Base-by-base conservation (phyloP, 2,329 filamentous ascomycete genomes). In the Paradendryphiella salina region DNA sequence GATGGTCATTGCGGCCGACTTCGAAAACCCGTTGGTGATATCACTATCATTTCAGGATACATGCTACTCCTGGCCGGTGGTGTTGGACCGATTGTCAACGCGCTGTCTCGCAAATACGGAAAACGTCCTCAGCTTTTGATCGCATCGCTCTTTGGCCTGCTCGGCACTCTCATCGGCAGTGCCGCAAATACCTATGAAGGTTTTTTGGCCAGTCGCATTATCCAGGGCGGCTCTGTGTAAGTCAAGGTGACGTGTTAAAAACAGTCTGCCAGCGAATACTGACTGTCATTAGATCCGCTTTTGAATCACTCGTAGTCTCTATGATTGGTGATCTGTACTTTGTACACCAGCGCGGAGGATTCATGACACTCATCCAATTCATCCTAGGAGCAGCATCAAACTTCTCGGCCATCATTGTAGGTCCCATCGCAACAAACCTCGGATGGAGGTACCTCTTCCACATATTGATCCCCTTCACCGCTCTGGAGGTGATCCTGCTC, bases 391-490 rank as follows among this genome's bases (percentile, higher is more conserved):
- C 67, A 7, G 63, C 69, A 6, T 72, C 69, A 5, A 73, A 73
- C 48, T 69, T 71, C 43, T 66, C 64, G 10, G 68, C 70, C 42
- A 66, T 73, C 34, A 70, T 73, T 34, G 66, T 69, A 8, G 71
- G 70, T 3, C 67, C 69, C 7, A 72, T 73, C 31, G 61, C 65
- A 18, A 61, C 55, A 2, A 67, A 70, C 14, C 64, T 73, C 5
- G 70, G 71, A 21, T 73, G 70, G 71, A 61, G 60, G 35, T 73
- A 71, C 50, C 75, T 79, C 0, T 77, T 80, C 56, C 73, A 77
- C 31, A 77, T 79, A 52, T 76, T 79, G 21, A 74, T 75, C 41
- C 76, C 78, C 28, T 73, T 79, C 51, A 75, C 77, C 13, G 77
- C 75, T 1, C 54, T 76, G 2, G 66, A 80, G 41, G 65, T 76